Conservation (phyloP, 2,329 filamentous ascomycete genomes). For the Emericellopsis cladophorae region DNA sequence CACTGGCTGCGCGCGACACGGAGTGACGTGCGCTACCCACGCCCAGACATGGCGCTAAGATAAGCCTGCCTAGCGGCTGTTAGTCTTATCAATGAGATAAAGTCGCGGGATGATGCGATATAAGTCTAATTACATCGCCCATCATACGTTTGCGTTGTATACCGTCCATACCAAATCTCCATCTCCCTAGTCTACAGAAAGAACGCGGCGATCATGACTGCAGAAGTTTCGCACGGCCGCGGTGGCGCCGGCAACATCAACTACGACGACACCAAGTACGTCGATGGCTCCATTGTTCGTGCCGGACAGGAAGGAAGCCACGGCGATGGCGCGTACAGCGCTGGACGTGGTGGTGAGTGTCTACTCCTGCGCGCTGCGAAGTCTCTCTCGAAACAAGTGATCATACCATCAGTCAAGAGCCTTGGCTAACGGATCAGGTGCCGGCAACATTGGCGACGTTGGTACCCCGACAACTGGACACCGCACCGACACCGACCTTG, state of each 20-base stretch:
- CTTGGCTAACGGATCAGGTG: conserved; percentile 22
- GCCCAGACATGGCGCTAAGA: conserved; percentile 1
- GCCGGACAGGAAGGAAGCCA: conserved; percentile 40
- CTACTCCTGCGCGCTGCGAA: too few species aligned
- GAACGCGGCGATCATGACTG: conserved; percentile 12
- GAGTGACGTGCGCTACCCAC: conserved; percentile 1
- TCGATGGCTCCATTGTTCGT: conserved; percentile 49
- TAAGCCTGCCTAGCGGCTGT: background rate
- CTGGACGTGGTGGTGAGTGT: conserved; percentile 42
- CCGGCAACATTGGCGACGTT: conserved; percentile 44
- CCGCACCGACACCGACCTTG: conserved; percentile 36
- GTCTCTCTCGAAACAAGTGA: too few species aligned
- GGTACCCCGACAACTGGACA: conserved; percentile 18
- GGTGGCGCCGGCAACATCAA: conserved; percentile 51
- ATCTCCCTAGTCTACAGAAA: too few species aligned
- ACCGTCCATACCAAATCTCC: too few species aligned
- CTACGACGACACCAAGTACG: conserved; percentile 43
- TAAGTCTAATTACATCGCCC: too few species aligned
- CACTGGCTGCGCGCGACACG: conserved; percentile 1
- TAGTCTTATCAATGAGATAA: background rate
- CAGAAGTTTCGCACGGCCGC: conserved; percentile 47
- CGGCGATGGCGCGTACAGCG: conserved; percentile 44
- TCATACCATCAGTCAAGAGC: too few species aligned
- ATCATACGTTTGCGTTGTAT: too few species aligned
- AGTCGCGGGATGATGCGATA: background rate